phyloP scores from a whole-genome alignment of 1,284 basidiomycete genomes.

The Boletus albobrunnescens region DNA sequence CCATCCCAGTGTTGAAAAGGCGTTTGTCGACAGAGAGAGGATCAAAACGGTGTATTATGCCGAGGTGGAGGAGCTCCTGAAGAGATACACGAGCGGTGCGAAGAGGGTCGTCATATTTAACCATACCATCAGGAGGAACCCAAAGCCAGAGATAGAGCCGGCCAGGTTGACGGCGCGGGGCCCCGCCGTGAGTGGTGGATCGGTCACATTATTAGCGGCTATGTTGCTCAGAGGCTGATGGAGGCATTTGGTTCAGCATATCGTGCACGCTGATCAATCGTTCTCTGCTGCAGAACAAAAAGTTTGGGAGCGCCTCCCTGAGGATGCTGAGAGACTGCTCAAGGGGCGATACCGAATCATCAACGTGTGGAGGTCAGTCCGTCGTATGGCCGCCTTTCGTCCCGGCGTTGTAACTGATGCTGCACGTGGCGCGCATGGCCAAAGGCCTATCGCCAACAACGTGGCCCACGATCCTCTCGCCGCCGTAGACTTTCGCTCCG shows the following conservation, averaged over 20 bases:
- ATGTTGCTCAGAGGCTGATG: neutral
- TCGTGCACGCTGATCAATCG: neutral
- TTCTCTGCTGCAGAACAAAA: neutral
- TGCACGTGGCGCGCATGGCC: no score
- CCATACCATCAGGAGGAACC: neutral
- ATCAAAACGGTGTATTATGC: neutral
- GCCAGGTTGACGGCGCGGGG: neutral
- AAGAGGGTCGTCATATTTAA: neutral
- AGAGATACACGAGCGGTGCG: neutral
- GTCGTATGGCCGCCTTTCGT: neutral
- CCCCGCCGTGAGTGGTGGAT: neutral
- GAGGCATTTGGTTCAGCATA: neutral
- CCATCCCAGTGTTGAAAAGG: neutral
- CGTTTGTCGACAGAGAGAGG: neutral
- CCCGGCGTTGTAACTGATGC: neutral
- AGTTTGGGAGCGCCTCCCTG: neutral
- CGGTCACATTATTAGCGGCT: no score
- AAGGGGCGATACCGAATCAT: neutral
- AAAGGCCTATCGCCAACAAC: neutral
- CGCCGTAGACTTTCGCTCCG: slow-evolving; percentile 41
- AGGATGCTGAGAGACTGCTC: neutral
- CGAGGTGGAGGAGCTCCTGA: neutral
- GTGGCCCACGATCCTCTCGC: slow-evolving; percentile 46
- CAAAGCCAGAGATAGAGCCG: neutral
- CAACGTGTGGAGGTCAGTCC: neutral